Percentiles rank a stretch among this genome's conserved stretches.
These are phyloP conservation scores for Tremella mesenterica DNA, from an alignment of 768 basidiomycete species.

Conservation along the genomic window DNA sequence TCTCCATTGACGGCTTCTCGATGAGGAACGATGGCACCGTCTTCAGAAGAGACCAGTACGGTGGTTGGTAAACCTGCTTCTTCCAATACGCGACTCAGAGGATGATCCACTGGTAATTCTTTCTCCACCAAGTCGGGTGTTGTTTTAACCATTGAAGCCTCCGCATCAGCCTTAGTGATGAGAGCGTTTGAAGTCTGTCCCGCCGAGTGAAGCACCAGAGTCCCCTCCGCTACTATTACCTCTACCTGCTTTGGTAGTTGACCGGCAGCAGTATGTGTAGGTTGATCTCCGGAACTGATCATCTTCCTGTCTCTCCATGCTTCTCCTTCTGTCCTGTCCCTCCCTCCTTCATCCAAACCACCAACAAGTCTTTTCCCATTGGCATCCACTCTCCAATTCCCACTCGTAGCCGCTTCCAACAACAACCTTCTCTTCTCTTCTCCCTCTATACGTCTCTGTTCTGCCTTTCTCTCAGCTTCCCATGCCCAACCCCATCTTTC, in stretches of 20 bases:
- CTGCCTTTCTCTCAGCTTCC: constrained; percentile 77
- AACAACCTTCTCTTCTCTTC: constrained; percentile 36
- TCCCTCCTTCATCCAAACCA: constrained; percentile 51
- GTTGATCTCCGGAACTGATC: constrained; percentile 5
- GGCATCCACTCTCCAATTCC: constrained; percentile 33
- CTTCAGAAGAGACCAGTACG: constrained; percentile 28
- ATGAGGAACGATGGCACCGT: constrained; percentile 37
- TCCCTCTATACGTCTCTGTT: constrained; percentile 44
- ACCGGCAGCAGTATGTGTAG: background rate
- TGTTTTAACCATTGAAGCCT: background rate
- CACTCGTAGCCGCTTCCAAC: constrained; percentile 32
- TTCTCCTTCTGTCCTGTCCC: constrained; percentile 61
- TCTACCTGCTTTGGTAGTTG: background rate
- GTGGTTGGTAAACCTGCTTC: constrained; percentile 43
- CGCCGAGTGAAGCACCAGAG: background rate
- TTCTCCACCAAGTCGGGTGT: constrained; percentile 18
- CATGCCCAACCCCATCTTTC: constrained; percentile 88
- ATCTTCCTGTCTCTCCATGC: constrained; percentile 36
- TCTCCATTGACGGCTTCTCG: constrained; percentile 31
- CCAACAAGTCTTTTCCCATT: constrained; percentile 37
- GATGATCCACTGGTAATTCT: constrained; percentile 29
- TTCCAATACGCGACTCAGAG: constrained; percentile 35
- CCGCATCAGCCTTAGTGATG: background rate
- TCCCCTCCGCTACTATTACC: background rate
- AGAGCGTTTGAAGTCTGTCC: background rate